Evolutionary conservation across 495 filamentous ascomycete species (phyloP).

Genomic region (Trichoderma parareesei): DNA sequence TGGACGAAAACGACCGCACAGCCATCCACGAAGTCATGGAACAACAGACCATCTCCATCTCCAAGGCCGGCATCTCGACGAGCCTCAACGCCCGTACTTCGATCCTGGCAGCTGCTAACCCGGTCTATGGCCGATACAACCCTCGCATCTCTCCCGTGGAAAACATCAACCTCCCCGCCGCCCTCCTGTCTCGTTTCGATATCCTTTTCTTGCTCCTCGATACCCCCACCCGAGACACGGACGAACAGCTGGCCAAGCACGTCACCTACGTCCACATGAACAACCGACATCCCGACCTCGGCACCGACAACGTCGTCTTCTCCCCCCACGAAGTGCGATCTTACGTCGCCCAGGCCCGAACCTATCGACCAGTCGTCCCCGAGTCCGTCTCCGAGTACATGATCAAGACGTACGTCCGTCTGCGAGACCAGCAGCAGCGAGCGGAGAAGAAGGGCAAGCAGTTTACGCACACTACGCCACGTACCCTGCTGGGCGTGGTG

Average conservation of each 20-base stretch:
- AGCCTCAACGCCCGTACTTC: constrained; percentile 93
- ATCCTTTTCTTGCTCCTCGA: constrained; percentile 94
- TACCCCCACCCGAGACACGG: constrained; percentile 75
- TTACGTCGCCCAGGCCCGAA: constrained; percentile 88
- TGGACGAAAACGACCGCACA: constrained; percentile 93
- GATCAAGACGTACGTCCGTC: constrained; percentile 87
- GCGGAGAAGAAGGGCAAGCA: constrained; percentile 82
- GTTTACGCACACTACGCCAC: constrained; percentile 86
- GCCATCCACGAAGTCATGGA: constrained; percentile 99
- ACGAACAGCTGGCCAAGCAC: constrained; percentile 91
- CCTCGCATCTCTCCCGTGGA: constrained; percentile 92
- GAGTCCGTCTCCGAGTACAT: constrained; percentile 85
- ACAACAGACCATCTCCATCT: constrained; percentile 97
- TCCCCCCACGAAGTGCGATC: constrained; percentile 86
- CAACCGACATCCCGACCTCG: constrained; percentile 78
- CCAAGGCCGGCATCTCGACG: constrained; percentile 94
- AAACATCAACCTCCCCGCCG: constrained; percentile 96
- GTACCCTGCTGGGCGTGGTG: constrained; percentile 85
- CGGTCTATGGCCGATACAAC: constrained; percentile 96
- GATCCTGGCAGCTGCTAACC: constrained; percentile 96
- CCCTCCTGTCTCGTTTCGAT: constrained; percentile 93
- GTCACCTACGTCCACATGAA: constrained; percentile 98
- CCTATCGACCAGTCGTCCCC: constrained; percentile 77
- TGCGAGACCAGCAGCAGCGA: constrained; percentile 79
- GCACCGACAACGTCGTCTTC: constrained; percentile 58